Base-by-base conservation (phyloP, 2,329 filamentous ascomycete species). In the Cryphonectria japonica region DNA sequence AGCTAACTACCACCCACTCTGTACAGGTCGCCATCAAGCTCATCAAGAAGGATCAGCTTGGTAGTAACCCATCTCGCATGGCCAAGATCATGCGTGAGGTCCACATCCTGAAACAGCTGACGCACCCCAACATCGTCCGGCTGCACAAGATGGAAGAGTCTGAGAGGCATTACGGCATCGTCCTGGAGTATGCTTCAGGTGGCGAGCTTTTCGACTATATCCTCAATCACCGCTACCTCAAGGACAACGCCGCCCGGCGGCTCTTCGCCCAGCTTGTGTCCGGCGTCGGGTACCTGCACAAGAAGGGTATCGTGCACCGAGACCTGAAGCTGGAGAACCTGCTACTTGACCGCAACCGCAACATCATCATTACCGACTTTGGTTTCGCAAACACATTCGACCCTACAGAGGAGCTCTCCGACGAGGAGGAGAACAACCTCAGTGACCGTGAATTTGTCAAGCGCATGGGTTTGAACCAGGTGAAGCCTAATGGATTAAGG, bases 351-450 rank as follows among this genome's bases (percentile, higher is more conserved):
- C 92, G 95, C 74, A 98, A 99, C 79, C 92, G 94, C 74, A 99
- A 99, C 84, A 98, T 99, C 78, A 99, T 99, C 83, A 99, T 99
- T 79, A 99, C 96, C 22, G 96, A 99, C 82, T 99, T 99, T 82
- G 96, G 96, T 26, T 99, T 99, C 80, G 96, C 96, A 76, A 99
- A 99, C 82, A 98, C 95, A 0, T 99, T 99, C 78, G 93, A 98
- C 78, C 89, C 96, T 0, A 83, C 85, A 50, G 96, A 99, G 78
- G 94, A 98, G 79, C 86, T 99, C 54, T 89, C 89, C 5, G 94
- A 97, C 72, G 95, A 98, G 71, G 92, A 98, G 75, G 96, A 98
- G 81, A 89, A 94, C 77, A 93, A 94, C 74, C 84, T 99, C 32
- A 88, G 89, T 37, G 95, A 97, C 78, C 92, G 93, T 75, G 95